Conservation (phyloP, 2,329 filamentous ascomycete genomes). For the Fusarium sp. region DNA sequence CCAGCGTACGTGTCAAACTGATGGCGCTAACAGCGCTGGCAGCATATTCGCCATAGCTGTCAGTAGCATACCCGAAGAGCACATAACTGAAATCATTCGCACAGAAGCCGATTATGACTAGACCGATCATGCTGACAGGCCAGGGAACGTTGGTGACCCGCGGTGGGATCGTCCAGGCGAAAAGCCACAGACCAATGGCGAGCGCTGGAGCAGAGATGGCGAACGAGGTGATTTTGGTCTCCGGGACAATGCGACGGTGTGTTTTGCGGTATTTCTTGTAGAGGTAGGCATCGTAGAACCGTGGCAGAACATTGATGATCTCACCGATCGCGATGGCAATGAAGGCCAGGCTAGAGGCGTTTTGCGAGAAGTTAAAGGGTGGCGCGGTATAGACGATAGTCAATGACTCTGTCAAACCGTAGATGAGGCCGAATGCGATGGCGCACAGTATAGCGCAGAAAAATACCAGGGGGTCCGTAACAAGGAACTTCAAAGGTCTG, state of each 20-base stretch:
- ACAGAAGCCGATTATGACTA: conserved; percentile 14
- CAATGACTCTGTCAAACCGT: conserved; percentile 15
- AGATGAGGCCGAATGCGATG: conserved; percentile 16
- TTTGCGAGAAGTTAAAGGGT: not conserved
- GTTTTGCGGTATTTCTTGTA: conserved; percentile 20
- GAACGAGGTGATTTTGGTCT: conserved; percentile 7
- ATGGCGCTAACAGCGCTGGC: conserved; percentile 17
- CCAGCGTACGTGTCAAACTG: conserved; percentile 6
- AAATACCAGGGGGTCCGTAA: conserved; percentile 2
- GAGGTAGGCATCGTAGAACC: conserved; percentile 4
- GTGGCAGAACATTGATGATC: not conserved
- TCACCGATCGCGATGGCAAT: conserved; percentile 9
- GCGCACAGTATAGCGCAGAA: conserved; percentile 16
- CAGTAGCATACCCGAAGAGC: conserved; percentile 10
- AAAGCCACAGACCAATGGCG: conserved; percentile 13
- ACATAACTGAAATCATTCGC: conserved; percentile 17
- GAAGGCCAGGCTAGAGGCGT: conserved; percentile 9
- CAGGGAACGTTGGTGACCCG: conserved; percentile 7
- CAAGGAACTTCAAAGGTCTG: conserved; percentile 11
- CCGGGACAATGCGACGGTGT: not conserved
- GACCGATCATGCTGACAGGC: conserved; percentile 21
- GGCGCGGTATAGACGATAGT: conserved; percentile 15
- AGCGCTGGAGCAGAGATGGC: conserved; percentile 7
- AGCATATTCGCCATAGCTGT: conserved; percentile 16
- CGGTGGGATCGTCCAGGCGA: conserved; percentile 19